Conservation (phyloP, 1,284 basidiomycete genomes). For the Apiotrichum gamsii region DNA sequence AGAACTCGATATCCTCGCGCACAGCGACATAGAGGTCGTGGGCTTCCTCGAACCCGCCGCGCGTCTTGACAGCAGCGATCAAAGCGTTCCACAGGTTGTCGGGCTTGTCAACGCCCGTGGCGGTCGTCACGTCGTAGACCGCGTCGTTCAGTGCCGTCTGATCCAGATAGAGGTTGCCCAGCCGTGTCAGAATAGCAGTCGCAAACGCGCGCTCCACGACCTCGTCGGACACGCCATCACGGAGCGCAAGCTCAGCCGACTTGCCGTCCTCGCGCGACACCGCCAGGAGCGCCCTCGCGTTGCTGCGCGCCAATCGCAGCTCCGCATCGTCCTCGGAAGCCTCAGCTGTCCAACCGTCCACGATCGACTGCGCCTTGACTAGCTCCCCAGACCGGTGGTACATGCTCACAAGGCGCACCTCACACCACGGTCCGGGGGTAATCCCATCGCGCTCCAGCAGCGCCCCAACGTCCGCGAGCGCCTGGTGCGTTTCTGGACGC, state of each 20-base stretch:
- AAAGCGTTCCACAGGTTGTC: too few relatives aligned
- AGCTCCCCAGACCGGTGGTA: conserved; percentile 14
- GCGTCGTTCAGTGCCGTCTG: too few relatives aligned
- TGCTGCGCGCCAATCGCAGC: neutral
- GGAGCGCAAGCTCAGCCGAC: conserved; percentile 6
- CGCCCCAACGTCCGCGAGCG: neutral
- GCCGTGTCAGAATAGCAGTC: too few relatives aligned
- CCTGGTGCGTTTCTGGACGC: neutral
- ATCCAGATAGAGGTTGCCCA: too few relatives aligned
- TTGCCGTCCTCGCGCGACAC: conserved; percentile 14
- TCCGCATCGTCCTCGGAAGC: neutral
- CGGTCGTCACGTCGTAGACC: too few relatives aligned
- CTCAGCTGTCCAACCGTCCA: conserved; percentile 1
- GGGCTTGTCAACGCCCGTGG: too few relatives aligned
- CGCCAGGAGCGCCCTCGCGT: conserved; percentile 1
- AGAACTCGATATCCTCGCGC: too few relatives aligned
- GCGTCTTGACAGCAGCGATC: too few relatives aligned
- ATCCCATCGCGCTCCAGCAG: conserved; percentile 4
- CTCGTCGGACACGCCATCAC: neutral
- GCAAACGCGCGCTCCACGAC: too few relatives aligned
- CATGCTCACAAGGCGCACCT: conserved; percentile 16
- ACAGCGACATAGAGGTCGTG: too few relatives aligned
- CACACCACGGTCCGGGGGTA: conserved; percentile 6
- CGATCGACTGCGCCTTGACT: conserved; percentile 10
- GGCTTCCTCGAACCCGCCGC: too few relatives aligned